Conservation (phyloP, 345 rosid species). For the Eucalyptus globulus region DNA sequence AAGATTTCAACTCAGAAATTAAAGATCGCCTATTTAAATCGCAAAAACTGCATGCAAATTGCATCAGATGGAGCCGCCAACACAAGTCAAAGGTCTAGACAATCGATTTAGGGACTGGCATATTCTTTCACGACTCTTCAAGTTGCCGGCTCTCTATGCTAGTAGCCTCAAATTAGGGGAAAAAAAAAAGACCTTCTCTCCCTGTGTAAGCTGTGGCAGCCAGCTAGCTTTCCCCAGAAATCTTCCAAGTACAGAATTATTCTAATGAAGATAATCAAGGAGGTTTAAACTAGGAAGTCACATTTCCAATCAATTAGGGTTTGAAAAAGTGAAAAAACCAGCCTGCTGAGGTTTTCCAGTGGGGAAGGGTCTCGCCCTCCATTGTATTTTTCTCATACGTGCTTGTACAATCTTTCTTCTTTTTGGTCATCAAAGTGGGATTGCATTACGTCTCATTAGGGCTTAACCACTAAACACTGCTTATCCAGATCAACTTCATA, state of each 20-base stretch:
- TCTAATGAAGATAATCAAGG: background rate
- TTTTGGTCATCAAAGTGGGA: background rate
- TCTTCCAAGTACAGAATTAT: background rate
- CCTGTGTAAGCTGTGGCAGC: background rate
- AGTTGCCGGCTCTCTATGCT: background rate
- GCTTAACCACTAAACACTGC: background rate
- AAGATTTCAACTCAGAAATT: background rate
- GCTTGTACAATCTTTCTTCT: background rate
- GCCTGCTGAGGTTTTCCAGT: background rate
- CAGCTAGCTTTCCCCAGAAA: background rate
- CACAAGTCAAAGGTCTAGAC: background rate
- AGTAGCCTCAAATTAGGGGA: background rate
- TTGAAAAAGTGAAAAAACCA: background rate
- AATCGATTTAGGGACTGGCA: background rate
- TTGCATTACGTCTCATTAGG: background rate
- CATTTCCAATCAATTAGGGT: background rate
- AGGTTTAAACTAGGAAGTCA: background rate
- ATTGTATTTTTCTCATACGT: background rate
- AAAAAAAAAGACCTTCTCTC: background rate
- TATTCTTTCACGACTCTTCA: background rate
- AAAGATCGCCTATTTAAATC: background rate
- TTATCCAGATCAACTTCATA: background rate
- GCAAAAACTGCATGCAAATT: fast-evolving
- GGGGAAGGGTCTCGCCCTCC: background rate
- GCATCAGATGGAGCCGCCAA: background rate